phyloP scores from a whole-genome alignment of 2,329 filamentous ascomycete species.

The Massarina eburnea region DNA sequence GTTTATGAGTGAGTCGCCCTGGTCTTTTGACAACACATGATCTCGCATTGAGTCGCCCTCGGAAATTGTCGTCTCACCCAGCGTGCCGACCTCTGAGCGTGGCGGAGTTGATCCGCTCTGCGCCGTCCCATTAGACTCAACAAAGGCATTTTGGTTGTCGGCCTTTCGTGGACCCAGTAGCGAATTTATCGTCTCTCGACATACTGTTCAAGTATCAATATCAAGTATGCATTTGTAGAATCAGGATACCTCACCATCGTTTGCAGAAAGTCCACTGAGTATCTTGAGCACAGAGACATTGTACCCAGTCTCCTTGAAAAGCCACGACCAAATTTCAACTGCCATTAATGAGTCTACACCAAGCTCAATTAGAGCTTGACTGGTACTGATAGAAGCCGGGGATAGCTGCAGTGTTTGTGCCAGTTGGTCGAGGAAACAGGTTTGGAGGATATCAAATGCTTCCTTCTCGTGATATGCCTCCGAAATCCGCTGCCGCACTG shows the following conservation, averaged over 20 bases:
- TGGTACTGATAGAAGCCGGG: slow-evolving; percentile 28
- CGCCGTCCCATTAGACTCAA: too few species aligned
- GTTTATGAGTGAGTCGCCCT: too few species aligned
- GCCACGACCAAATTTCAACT: slow-evolving; percentile 51
- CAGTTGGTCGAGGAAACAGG: background rate
- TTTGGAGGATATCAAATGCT: background rate
- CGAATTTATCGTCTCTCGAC: slow-evolving; percentile 6
- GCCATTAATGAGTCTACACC: slow-evolving; percentile 45
- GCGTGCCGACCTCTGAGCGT: background rate
- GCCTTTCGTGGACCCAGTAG: slow-evolving; percentile 5
- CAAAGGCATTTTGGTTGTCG: too few species aligned
- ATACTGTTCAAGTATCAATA: background rate
- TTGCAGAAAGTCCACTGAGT: slow-evolving; percentile 31
- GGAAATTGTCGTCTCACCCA: background rate
- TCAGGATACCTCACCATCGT: background rate
- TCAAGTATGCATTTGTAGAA: background rate
- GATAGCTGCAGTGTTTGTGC: background rate
- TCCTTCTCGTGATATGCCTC: background rate
- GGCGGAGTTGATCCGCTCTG: background rate
- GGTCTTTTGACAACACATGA: too few species aligned
- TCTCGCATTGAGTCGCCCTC: too few species aligned
- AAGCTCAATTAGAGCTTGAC: slow-evolving; percentile 41
- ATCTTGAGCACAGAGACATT: slow-evolving; percentile 53
- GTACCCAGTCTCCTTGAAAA: slow-evolving; percentile 46
- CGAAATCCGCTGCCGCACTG: background rate